Percentiles rank a stretch among this genome's conserved stretches.
Conservation (phyloP, 2,329 filamentous ascomycete species). For the Waltergamsia citrina region DNA sequence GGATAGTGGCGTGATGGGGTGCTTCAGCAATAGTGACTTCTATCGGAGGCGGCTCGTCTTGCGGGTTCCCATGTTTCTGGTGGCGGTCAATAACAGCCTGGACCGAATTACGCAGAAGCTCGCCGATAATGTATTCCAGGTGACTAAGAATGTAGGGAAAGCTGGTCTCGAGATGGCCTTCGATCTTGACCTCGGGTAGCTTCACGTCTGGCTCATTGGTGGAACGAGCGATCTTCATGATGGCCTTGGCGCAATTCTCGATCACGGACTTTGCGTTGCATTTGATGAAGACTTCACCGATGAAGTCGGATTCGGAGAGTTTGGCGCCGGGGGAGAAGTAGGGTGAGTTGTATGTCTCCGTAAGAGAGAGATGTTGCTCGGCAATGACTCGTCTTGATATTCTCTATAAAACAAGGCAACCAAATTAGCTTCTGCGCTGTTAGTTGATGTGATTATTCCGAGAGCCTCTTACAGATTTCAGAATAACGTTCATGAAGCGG, state of each 20-base stretch:
- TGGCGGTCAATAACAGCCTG: constrained; percentile 81
- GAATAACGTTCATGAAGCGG: constrained; percentile 87
- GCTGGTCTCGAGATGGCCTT: constrained; percentile 78
- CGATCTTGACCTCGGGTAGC: constrained; percentile 73
- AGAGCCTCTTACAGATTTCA: constrained; percentile 61
- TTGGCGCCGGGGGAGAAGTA: constrained; percentile 81
- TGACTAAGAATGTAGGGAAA: constrained; percentile 97
- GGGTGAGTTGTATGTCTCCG: constrained; percentile 84
- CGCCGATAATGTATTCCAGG: constrained; percentile 93
- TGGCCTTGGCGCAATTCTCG: constrained; percentile 68
- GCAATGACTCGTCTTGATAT: constrained; percentile 95
- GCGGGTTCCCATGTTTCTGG: constrained; percentile 23
- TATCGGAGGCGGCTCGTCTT: constrained; percentile 61
- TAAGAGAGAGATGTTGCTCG: constrained; percentile 91
- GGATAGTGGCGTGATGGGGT: constrained; percentile 88
- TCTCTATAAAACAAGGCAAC: constrained; percentile 41
- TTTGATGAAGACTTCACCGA: constrained; percentile 90
- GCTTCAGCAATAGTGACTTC: constrained; percentile 93
- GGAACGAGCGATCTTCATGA: constrained; percentile 62
- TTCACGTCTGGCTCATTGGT: constrained; percentile 63
- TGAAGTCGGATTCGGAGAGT: constrained; percentile 68
- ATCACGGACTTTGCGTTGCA: constrained; percentile 89
- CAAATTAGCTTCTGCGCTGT: too few relatives aligned
- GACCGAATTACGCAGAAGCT: constrained; percentile 89
- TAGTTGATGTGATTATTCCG: background rate